These are phyloP conservation scores for Venturia nashicola DNA, from an alignment of 2,329 filamentous ascomycete genomes.

Conservation along the genomic window DNA sequence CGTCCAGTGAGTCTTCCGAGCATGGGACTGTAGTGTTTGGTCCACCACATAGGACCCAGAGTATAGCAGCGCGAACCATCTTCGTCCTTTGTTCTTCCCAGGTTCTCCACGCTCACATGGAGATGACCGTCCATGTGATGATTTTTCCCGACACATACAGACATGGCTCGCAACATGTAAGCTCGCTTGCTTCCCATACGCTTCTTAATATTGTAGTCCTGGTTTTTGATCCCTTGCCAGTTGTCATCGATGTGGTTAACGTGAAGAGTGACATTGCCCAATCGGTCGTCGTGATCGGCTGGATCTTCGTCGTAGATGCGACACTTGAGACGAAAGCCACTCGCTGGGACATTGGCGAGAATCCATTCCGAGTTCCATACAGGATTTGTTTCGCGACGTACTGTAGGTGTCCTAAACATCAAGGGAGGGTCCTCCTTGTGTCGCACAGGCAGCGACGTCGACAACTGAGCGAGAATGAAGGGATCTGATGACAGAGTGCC, in stretches of 20 bases:
- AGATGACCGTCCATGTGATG: slow-evolving; percentile 59
- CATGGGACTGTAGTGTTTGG: slow-evolving; percentile 78
- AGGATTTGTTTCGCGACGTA: slow-evolving; percentile 60
- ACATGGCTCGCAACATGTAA: slow-evolving; percentile 59
- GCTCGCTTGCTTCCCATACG: slow-evolving; percentile 78
- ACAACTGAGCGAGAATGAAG: slow-evolving; percentile 66
- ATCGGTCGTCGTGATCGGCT: slow-evolving; percentile 70
- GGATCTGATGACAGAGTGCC: slow-evolving; percentile 70
- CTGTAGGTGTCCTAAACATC: slow-evolving; percentile 61
- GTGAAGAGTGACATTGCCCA: slow-evolving; percentile 72
- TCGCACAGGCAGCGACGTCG: slow-evolving; percentile 54
- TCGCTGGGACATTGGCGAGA: slow-evolving; percentile 71
- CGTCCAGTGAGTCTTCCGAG: slow-evolving; percentile 68
- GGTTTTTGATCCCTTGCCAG: slow-evolving; percentile 57
- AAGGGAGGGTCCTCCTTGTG: slow-evolving; percentile 80
- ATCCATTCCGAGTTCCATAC: slow-evolving; percentile 79
- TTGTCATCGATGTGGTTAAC: slow-evolving; percentile 47
- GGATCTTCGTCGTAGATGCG: slow-evolving; percentile 84
- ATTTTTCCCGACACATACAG: slow-evolving; percentile 47
- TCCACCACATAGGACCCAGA: slow-evolving; percentile 61
- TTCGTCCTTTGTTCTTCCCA: slow-evolving; percentile 58
- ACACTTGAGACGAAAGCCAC: slow-evolving; percentile 74
- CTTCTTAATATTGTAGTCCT: slow-evolving; percentile 64
- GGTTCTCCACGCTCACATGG: slow-evolving; percentile 61
- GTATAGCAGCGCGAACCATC: slow-evolving; percentile 56